Percentiles rank a stretch among this genome's conserved stretches.
Evolutionary conservation across 192 early-diverging fungal species (phyloP).

Genomic region (Glomus cerebriforme): DNA sequence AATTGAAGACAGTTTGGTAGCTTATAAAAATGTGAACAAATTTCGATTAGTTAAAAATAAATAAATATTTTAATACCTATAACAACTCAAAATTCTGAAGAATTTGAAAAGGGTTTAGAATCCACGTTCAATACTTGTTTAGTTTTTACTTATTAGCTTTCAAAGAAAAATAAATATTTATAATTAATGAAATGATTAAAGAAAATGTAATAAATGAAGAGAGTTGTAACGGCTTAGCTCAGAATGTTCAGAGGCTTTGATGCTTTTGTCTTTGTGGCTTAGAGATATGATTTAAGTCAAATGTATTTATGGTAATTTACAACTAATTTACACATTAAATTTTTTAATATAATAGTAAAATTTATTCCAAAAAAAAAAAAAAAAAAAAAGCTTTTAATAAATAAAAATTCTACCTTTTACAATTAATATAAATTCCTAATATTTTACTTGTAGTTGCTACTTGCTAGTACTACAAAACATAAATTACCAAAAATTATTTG

Average conservation of each 20-base stretch:
- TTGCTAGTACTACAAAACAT: too few relatives aligned
- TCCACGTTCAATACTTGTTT: background rate
- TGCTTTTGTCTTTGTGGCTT: background rate
- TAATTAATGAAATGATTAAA: background rate
- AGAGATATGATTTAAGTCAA: background rate
- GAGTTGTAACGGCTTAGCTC: background rate
- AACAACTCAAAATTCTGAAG: background rate
- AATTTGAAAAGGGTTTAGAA: background rate
- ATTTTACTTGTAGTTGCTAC: too few relatives aligned
- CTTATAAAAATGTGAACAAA: background rate
- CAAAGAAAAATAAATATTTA: background rate
- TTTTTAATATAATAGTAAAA: too few relatives aligned
- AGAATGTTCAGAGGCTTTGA: background rate
- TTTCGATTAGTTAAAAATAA: background rate
- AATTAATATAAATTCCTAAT: too few relatives aligned
- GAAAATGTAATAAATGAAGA: background rate
- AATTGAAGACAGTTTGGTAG: constrained; percentile 11
- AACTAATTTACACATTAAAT: too few relatives aligned
- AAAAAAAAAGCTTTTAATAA: too few relatives aligned
- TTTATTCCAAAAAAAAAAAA: too few relatives aligned
- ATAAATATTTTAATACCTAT: background rate
- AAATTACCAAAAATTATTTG: too few relatives aligned
- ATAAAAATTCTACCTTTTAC: too few relatives aligned
- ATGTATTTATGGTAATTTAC: too few relatives aligned
- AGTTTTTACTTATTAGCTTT: background rate